Percentiles rank a stretch among this genome's conserved stretches.
Evolutionary conservation across 2,329 filamentous ascomycete genomes (phyloP).

Genomic region (Clarireedia monteithiana): DNA sequence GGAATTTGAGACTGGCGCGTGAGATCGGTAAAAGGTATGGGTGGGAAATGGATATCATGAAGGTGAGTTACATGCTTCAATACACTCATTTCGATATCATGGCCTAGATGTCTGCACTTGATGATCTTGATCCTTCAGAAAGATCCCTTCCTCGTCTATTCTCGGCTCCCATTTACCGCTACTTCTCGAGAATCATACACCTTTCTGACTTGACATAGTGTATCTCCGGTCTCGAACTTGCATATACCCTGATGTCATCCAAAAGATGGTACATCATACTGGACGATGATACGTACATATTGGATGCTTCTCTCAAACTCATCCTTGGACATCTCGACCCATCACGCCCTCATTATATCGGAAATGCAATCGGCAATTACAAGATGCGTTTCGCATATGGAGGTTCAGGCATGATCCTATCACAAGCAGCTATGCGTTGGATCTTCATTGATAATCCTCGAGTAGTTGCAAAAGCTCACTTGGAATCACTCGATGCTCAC

Average conservation of each 20-base stretch:
- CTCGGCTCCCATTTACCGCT: too few relatives aligned
- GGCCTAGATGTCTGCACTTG: too few relatives aligned
- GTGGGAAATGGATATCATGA: too few relatives aligned
- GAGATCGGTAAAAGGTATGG: not conserved
- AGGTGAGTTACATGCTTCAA: too few relatives aligned
- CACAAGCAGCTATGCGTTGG: conserved; percentile 37
- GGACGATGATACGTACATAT: conserved; percentile 50
- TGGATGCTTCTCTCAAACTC: conserved; percentile 40
- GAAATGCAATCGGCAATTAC: conserved; percentile 50
- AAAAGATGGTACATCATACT: conserved; percentile 54
- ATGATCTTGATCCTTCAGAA: too few relatives aligned
- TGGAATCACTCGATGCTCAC: conserved; percentile 41
- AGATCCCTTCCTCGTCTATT: too few relatives aligned
- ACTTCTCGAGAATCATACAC: too few relatives aligned
- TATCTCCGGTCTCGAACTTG: conserved; percentile 45
- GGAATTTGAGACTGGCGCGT: not conserved
- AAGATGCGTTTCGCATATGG: conserved; percentile 49
- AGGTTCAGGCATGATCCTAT: conserved; percentile 46
- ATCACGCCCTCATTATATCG: conserved; percentile 41
- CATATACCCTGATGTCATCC: conserved; percentile 40
- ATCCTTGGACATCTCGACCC: conserved; percentile 44
- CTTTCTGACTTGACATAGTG: not conserved
- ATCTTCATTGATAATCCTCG: conserved; percentile 34
- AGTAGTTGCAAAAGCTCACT: conserved; percentile 37
- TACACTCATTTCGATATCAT: too few relatives aligned